Conservation (phyloP, 31 red algal species). For the Asparagopsis taxiformis region DNA sequence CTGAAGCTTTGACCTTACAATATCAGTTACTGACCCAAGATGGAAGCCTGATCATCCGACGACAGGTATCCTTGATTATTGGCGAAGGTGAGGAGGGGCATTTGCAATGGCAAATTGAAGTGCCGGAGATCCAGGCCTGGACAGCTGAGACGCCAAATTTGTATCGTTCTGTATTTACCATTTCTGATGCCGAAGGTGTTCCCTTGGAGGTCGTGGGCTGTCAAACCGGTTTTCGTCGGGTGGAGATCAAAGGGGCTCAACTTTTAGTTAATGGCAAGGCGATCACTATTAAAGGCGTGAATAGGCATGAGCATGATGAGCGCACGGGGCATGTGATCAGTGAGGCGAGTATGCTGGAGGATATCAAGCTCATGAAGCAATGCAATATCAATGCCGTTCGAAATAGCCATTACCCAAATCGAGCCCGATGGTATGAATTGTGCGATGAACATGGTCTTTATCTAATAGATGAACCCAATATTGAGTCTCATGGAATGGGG, state of each 20-base stretch:
- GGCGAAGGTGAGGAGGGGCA: too few relatives aligned
- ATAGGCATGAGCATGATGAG: constrained; percentile 31
- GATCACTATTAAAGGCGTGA: constrained; percentile 10
- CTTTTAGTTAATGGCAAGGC: constrained; percentile 23
- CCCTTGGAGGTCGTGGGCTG: too few relatives aligned
- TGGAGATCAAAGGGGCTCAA: constrained; percentile 9
- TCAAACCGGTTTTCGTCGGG: constrained; percentile 20
- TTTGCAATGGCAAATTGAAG: too few relatives aligned
- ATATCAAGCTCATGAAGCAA: constrained; percentile 22
- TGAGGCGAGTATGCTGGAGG: constrained; percentile 1
- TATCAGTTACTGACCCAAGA: too few relatives aligned
- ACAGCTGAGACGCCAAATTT: too few relatives aligned
- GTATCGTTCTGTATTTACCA: too few relatives aligned
- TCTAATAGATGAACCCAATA: constrained; percentile 47
- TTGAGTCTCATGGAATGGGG: constrained; percentile 14
- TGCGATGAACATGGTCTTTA: constrained; percentile 27
- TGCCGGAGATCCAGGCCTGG: too few relatives aligned
- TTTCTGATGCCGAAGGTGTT: too few relatives aligned
- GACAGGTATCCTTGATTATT: too few relatives aligned
- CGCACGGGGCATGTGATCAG: constrained; percentile 1
- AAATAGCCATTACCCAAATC: constrained; percentile 33
- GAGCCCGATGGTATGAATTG: constrained; percentile 7
- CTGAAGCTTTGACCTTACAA: too few relatives aligned
- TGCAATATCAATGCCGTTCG: constrained; percentile 49
- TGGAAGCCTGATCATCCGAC: too few relatives aligned